Evolutionary conservation across 1,284 basidiomycete genomes (phyloP), one percentile per base, ranked within the genome.

Genomic region (Sanghuangporus weigelae): DNA sequence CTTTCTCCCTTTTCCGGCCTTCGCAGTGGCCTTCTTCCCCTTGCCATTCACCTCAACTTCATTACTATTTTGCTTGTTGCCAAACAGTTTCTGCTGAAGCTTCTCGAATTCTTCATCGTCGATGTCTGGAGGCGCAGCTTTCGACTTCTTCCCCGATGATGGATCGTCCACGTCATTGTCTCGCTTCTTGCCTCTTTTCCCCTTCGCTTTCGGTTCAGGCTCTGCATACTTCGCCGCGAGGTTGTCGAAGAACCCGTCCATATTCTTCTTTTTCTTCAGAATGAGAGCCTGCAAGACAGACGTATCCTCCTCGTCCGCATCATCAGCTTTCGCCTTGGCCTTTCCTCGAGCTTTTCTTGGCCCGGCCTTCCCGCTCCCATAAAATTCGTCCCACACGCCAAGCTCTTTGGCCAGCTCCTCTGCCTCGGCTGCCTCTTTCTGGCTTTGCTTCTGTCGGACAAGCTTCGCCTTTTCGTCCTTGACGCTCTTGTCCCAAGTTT

Each of bases 381-480:
- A 97, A 71, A 98, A 96, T 73, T 97, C 94, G 64, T 97, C 95
- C 90, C 93, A 95, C 7, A 97, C 91, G 11, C 94, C 95, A 16
- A 98, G 77, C 69, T 95, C 93, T 70, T 87, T 92, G 0, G 95
- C 95, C 23, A 90, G 76, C 53, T 84, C 79, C 73, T 97, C 95
- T 0, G 95, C 95, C 71, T 96, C 93, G 59, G 79, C 77, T 0
- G 93, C 92, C 74, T 96, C 93, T 72, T 86, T 87, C 67, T 85
- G 81, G 1, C 87, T 84, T 69, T 87, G 84, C 73, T 90, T 91
- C 76, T 82, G 81, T 53, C 95, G 83, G 26, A 86, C 83, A 65
- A 88, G 80, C 66, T 82, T 85, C 2, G 87, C 87, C 73, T 90
- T 92, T 72, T 88, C 84, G 73, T 97, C 93, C 72, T 86, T 87